These are phyloP conservation scores for Saccharomycopsis lassenensis DNA, from an alignment of 805 yeast genomes.

Conservation along the genomic window DNA sequence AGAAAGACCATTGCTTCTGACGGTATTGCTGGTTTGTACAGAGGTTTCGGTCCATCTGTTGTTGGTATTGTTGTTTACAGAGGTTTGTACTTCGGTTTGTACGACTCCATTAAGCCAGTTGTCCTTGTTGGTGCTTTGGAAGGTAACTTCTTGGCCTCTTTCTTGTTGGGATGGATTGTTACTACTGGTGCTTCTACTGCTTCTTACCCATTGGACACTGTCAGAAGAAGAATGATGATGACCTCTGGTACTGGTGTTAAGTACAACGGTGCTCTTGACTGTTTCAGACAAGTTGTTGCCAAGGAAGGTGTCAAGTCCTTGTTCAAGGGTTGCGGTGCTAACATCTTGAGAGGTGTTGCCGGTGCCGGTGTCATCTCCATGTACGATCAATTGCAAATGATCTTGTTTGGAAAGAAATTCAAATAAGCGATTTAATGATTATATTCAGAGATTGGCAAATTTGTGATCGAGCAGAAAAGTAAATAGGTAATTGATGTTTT, in stretches of 20 bases:
- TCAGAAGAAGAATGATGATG: slow-evolving; percentile 99
- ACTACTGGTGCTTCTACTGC: slow-evolving; percentile 98
- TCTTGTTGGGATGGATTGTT: slow-evolving; percentile 95
- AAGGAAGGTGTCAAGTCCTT: slow-evolving; percentile 89
- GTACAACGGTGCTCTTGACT: slow-evolving; percentile 91
- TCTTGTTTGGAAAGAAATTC: slow-evolving; percentile 94
- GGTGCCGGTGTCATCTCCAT: slow-evolving; percentile 99
- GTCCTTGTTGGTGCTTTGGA: slow-evolving; percentile 89
- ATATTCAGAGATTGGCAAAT: too few species aligned
- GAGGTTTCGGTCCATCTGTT: slow-evolving; percentile 99
- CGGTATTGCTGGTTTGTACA: slow-evolving; percentile 97
- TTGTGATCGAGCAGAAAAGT: too few species aligned
- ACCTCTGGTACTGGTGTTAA: slow-evolving; percentile 98
- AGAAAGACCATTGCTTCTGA: slow-evolving; percentile 90
- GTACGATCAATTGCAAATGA: slow-evolving; percentile 94
- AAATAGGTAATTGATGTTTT: too few species aligned
- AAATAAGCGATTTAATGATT: slow-evolving; percentile 32
- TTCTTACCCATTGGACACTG: slow-evolving; percentile 98
- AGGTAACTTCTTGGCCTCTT: slow-evolving; percentile 90
- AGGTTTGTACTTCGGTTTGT: slow-evolving; percentile 97
- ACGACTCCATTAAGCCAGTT: slow-evolving; percentile 94
- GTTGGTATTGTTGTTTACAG: slow-evolving; percentile 97
- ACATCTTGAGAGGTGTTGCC: slow-evolving; percentile 99
- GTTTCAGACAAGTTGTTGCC: slow-evolving; percentile 84
- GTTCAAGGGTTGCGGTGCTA: slow-evolving; percentile 99